These are phyloP conservation scores for Batrachochytrium dendrobatidis DNA, from an alignment of 371 early-diverging fungal genomes.

Conservation along the genomic window DNA sequence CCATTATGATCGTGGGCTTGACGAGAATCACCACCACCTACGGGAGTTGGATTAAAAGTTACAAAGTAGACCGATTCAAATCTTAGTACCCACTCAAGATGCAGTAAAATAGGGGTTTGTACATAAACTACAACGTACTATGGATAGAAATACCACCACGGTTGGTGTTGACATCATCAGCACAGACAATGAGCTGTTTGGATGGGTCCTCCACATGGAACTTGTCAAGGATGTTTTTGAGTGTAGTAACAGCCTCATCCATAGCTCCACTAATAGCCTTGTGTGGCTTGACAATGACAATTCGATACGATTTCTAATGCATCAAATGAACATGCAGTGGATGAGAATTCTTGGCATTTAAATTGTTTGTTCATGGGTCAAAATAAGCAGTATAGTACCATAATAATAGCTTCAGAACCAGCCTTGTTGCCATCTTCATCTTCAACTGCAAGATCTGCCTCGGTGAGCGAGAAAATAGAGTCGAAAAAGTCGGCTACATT, in stretches of 20 bases:
- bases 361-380: not conserved
- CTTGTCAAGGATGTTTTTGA: slow-evolving; percentile 34
- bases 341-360: slow-evolving; percentile 2
- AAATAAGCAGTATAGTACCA: not conserved
- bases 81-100: too few species aligned
- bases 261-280: slow-evolving; percentile 36
- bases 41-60: too few species aligned
- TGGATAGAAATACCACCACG: slow-evolving; percentile 47
- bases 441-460: slow-evolving; percentile 6
- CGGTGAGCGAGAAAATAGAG: not conserved
- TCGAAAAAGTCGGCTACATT: not conserved
- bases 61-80: not conserved
- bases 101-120: too few species aligned
- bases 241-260: slow-evolving; percentile 33
- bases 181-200: slow-evolving; percentile 46
- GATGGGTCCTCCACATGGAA: slow-evolving; percentile 32
- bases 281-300: slow-evolving; percentile 47
- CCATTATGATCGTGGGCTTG: slow-evolving; percentile 48
- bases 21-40: slow-evolving; percentile 30
- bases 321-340: not conserved
- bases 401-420: not conserved
- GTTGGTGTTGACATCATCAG: slow-evolving; percentile 46
- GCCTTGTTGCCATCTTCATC: not conserved
- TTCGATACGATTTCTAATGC: slow-evolving; percentile 16
- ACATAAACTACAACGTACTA: slow-evolving; percentile 16